Evolutionary conservation across 495 filamentous ascomycete genomes (phyloP).

Genomic region (Entonaema liquescens): DNA sequence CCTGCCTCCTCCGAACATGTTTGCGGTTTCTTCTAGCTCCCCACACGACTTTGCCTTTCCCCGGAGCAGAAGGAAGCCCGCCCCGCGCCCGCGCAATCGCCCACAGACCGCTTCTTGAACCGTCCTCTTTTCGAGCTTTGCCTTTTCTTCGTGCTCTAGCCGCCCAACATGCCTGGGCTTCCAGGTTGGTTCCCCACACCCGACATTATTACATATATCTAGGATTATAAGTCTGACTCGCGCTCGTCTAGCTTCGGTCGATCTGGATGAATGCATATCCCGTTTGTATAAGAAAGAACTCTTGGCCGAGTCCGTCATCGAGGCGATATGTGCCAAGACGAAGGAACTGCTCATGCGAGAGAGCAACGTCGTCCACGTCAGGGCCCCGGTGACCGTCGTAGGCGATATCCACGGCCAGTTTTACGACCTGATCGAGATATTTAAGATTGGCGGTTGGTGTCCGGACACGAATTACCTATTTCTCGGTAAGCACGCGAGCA

Average conservation of each 20-base stretch:
- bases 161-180: constrained; percentile 81
- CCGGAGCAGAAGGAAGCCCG: constrained; percentile 46
- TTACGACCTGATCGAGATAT: constrained; percentile 98
- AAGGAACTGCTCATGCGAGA: constrained; percentile 99
- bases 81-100: constrained; percentile 12
- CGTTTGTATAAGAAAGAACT: constrained; percentile 96
- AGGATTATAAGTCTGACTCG: neutral
- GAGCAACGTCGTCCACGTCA: constrained; percentile 98
- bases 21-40: constrained; percentile 45
- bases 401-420: constrained; percentile 99
- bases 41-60: constrained; percentile 41
- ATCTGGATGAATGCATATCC: constrained; percentile 97
- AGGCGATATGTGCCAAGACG: constrained; percentile 98
- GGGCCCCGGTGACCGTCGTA: constrained; percentile 96
- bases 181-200: constrained; percentile 67
- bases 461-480: constrained; percentile 99
- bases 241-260: constrained; percentile 77
- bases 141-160: constrained; percentile 22
- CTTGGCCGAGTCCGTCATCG: constrained; percentile 95
- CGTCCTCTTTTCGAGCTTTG: constrained; percentile 3
- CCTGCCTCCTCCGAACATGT: constrained; percentile 47
- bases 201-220: neutral
- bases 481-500: constrained; percentile 68
- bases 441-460: constrained; percentile 95
- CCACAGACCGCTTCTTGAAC: constrained; percentile 34